Conservation (phyloP, 768 basidiomycete species). For the Lyophyllum semitale region DNA sequence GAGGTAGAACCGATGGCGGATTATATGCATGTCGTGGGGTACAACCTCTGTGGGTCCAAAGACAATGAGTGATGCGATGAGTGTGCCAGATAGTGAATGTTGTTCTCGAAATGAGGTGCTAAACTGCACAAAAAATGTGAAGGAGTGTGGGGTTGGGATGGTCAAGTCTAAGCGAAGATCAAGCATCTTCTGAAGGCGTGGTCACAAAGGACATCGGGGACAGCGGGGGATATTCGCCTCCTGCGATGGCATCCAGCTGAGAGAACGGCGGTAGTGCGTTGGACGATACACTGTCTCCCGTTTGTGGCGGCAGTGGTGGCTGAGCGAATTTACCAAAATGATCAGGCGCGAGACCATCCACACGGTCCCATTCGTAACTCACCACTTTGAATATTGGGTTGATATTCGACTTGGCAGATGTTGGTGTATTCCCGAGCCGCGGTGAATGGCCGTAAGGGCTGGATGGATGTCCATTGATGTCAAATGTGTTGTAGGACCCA, state of each 20-base stretch:
- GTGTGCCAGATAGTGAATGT: slow-evolving; percentile 25
- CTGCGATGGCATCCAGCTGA: slow-evolving; percentile 81
- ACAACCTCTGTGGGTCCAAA: slow-evolving; percentile 46
- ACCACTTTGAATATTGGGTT: slow-evolving; percentile 93
- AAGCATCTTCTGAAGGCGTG: slow-evolving; percentile 47
- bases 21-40: slow-evolving; percentile 38
- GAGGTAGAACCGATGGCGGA: slow-evolving; percentile 36
- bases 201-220: slow-evolving; percentile 71
- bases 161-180: slow-evolving; percentile 25
- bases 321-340: slow-evolving; percentile 34
- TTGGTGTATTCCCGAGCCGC: slow-evolving; percentile 60
- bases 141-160: slow-evolving; percentile 22
- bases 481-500: slow-evolving; percentile 49
- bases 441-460: slow-evolving; percentile 62
- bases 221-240: slow-evolving; percentile 70
- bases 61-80: slow-evolving; percentile 30
- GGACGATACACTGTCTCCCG: slow-evolving; percentile 29
- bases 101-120: slow-evolving; percentile 10
- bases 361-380: slow-evolving; percentile 50
- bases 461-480: slow-evolving; percentile 52
- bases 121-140: slow-evolving; percentile 20
- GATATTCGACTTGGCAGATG: slow-evolving; percentile 69
- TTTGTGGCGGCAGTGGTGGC: slow-evolving; percentile 56
- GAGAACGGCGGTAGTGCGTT: slow-evolving; percentile 59
- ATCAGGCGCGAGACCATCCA: slow-evolving; percentile 36